phyloP scores from a whole-genome alignment of 352 stramenopile species.

The Ophiocytium majus region DNA sequence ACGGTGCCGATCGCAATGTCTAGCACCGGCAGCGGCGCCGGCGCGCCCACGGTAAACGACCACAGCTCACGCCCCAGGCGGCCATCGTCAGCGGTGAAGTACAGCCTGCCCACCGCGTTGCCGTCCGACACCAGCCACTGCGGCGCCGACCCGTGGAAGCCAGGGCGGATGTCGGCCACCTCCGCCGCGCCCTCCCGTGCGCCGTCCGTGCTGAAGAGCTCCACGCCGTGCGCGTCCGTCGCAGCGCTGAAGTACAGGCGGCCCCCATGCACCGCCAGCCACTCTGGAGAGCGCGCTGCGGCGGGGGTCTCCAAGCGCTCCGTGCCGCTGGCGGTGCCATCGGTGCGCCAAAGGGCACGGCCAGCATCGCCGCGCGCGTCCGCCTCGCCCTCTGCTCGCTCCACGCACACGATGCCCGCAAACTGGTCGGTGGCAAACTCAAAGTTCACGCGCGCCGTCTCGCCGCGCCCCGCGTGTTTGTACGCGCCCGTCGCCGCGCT shows the following conservation, averaged over 20 bases:
- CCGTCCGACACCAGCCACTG: conserved; percentile 61
- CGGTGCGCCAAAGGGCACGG: conserved; percentile 73
- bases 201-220: conserved; percentile 72
- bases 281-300: conserved; percentile 51
- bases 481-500: conserved; percentile 71
- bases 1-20: conserved; percentile 66
- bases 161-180: conserved; percentile 57
- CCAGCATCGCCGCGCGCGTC: conserved; percentile 34
- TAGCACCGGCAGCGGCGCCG: conserved; percentile 54
- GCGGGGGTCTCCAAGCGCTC: conserved; percentile 61
- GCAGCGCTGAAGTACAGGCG: conserved; percentile 72
- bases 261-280: conserved; percentile 61
- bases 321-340: conserved; percentile 70
- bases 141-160: conserved; percentile 56
- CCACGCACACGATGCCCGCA: conserved; percentile 73
- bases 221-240: conserved; percentile 61
- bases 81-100: conserved; percentile 59
- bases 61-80: conserved; percentile 66
- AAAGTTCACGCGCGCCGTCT: conserved; percentile 28
- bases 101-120: conserved; percentile 57
- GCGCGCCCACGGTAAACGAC: conserved; percentile 42
- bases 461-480: conserved; percentile 71
- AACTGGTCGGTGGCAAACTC: conserved; percentile 63
- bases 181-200: conserved; percentile 62
- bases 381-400: conserved; percentile 37